Conservation (phyloP, 2,329 filamentous ascomycete genomes). For the Xylariaceae sp. region DNA sequence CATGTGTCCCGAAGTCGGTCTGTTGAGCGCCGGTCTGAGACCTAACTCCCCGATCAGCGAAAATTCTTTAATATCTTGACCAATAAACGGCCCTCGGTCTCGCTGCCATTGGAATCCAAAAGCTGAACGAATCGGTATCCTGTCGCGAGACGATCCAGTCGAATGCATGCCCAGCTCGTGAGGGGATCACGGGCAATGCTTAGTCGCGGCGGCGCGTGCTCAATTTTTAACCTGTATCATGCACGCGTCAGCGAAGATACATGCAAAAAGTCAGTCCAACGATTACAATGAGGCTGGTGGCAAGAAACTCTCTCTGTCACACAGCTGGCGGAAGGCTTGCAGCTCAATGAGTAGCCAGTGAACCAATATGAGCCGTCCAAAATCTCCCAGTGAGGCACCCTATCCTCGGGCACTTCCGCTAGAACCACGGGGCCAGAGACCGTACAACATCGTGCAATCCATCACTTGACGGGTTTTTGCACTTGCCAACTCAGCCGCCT, state of each 20-base stretch:
- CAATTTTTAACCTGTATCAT: background rate
- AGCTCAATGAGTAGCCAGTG: constrained; percentile 2
- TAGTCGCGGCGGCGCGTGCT: constrained; percentile 3
- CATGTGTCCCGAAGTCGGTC: background rate
- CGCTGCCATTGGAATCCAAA: constrained; percentile 39
- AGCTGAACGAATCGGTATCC: constrained; percentile 54
- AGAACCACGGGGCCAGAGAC: constrained; percentile 7
- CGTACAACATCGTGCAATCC: constrained; percentile 8
- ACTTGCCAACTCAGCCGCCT: constrained; percentile 19
- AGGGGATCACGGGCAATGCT: constrained; percentile 4
- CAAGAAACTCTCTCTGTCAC: constrained; percentile 5
- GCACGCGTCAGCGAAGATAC: too few relatives aligned
- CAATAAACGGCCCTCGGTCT: constrained; percentile 44
- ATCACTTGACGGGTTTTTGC: constrained; percentile 21
- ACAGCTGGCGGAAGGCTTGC: constrained; percentile 5
- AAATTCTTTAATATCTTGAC: constrained; percentile 48
- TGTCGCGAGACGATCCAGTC: constrained; percentile 51
- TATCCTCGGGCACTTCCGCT: background rate
- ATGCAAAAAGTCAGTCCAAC: too few relatives aligned
- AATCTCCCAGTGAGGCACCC: too few relatives aligned
- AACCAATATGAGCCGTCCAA: constrained; percentile 9
- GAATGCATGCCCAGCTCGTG: constrained; percentile 53
- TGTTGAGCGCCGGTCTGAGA: too few relatives aligned
- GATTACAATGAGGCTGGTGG: too few relatives aligned
- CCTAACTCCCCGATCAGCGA: constrained; percentile 15